Evolutionary conservation across 148 eudicot genomes (phyloP), one percentile per base, ranked within the genome.

Genomic region (Arctostaphylos glauca): DNA sequence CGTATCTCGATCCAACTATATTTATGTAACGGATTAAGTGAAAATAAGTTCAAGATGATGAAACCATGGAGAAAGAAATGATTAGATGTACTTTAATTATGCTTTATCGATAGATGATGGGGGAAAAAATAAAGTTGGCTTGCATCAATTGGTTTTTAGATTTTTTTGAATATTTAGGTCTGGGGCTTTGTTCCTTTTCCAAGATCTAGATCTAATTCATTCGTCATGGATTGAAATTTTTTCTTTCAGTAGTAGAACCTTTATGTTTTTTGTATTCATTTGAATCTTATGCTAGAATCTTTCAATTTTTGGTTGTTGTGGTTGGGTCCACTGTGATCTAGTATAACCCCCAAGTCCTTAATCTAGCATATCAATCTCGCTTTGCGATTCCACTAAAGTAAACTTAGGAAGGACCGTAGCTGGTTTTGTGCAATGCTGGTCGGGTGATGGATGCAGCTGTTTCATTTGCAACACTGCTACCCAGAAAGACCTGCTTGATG

Each of bases 191-290:
- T 66, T 31, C 64, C 62, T 25, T 76, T 49, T 12, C 62, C 58
- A 15, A 55, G 67, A 77, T 77, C 31, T 56, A 56, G 80, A 77
- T 56, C 67, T 77, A 10, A 77, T 56, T 77, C 9, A 18, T 38
- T 0, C 21, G 3, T 77, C 2, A 21, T 31, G 47, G 21, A 55
- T 9, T 2, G 46, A 4, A 55, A 3, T 18, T 3, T 38, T 38
- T 38, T 77, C 50, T 7, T 55, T 56, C 49, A 38, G 50, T 52
- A 52, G 52, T 9, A 13, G 58, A 12, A 21, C 19, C 60, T 15
- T 49, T 53, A 52, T 14, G 14, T 53, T 41, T 31, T 25, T 2
- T 25, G 76, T 5, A 21, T 1, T 53, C 53, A 13, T 52, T 52
- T 13, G 2, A 12, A 71, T 14, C 15, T 16, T 71, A 8, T 6